Base-by-base conservation (phyloP, 2,329 filamentous ascomycete species). In the Cladosporium oxysporum region DNA sequence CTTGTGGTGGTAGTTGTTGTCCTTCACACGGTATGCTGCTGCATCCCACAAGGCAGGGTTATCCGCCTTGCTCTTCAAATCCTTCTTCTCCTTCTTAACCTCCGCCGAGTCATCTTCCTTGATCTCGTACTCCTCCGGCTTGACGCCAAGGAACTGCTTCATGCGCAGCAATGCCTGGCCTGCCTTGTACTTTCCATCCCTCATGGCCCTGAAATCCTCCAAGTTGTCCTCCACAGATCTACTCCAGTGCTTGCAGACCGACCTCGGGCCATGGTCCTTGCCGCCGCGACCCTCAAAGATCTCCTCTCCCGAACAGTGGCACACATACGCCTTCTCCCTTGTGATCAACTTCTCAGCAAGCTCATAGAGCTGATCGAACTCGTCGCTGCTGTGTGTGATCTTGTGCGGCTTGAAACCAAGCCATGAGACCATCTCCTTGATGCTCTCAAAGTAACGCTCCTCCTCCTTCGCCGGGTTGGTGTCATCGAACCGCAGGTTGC, bases 41-140 rank as follows among this genome's bases (percentile, higher is more conserved):
- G 97, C 81, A 82, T 98, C 94, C 94, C 94, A 97, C 91, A 97
- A 93, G 79, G 96, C 92, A 7, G 93, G 93, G 77, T 97, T 97
- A 33, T 90, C 89, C 72, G 90, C 89, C 60, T 74, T 59, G 2
- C 69, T 68, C 67, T 74, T 77, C 41, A 78, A 65, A 67, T 72
- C 74, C 21, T 71, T 66, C 70, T 78, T 78, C 64, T 72, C 69
- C 59, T 75, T 75, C 67, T 77, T 77, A 37, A 69, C 61, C 57
- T 77, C 74, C 11, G 68, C 62, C 16, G 73, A 67, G 64, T 78
- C 76, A 10, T 70, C 69, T 26, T 74, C 74, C 23, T 68, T 69
- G 41, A 73, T 65, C 62, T 75, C 75, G 62, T 77, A 77, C 58
- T 78, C 75, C 33, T 76, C 75, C 0, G 75, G 66, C 64, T 73